These are phyloP conservation scores for Apophysomyces ossiformis DNA, from an alignment of 371 early-diverging fungal species.

Conservation along the genomic window DNA sequence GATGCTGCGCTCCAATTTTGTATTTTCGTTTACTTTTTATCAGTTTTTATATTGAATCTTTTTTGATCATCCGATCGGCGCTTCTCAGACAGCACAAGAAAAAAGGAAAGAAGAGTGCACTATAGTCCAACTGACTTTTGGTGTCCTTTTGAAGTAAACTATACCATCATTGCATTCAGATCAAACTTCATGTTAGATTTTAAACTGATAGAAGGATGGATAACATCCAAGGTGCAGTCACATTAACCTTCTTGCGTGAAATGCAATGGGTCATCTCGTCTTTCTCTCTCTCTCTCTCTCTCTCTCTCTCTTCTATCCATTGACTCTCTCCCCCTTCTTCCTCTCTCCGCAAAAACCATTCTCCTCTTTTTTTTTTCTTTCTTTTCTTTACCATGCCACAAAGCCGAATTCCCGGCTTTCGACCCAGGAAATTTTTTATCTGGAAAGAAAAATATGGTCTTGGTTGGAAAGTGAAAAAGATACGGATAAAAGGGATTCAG, in stretches of 20 bases:
- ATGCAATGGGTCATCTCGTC: no score
- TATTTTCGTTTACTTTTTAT: constrained; percentile 9
- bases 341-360: background rate
- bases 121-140: background rate
- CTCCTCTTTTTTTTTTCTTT: background rate
- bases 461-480: no score
- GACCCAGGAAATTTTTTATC: background rate
- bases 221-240: background rate
- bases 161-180: background rate
- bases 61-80: constrained; percentile 12
- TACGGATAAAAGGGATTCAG: constrained; percentile 4
- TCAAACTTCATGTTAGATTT: background rate
- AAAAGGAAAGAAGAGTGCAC: no score
- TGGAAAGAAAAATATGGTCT: no score
- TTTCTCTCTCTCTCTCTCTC: background rate
- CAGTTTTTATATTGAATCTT: constrained; percentile 9
- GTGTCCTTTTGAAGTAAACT: background rate
- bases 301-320: background rate
- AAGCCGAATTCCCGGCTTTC: constrained; percentile 8
- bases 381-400: background rate
- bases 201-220: background rate
- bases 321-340: background rate
- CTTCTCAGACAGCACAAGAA: background rate
- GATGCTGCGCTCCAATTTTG: background rate
- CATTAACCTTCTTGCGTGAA: background rate